These are phyloP conservation scores for Clavispora phyllophila DNA, from an alignment of 805 yeast species.

Conservation along the genomic window DNA sequence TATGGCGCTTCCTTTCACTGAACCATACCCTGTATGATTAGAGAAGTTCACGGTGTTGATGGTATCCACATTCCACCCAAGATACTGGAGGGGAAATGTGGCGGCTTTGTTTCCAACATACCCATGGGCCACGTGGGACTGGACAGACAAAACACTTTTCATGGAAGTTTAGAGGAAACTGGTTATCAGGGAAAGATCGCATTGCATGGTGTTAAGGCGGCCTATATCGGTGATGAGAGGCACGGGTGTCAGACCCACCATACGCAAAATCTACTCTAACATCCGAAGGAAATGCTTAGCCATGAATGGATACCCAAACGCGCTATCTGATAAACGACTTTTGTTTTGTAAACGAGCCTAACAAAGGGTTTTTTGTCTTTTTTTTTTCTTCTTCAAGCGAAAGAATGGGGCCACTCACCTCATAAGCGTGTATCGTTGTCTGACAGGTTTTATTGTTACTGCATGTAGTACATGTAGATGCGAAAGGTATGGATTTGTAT, in stretches of 20 bases:
- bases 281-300: too few species aligned
- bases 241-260: background rate
- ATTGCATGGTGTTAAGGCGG: too few species aligned
- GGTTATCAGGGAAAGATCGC: background rate
- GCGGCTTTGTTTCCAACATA: slow-evolving; percentile 92
- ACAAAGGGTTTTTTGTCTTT: too few species aligned
- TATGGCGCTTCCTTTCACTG: slow-evolving; percentile 15
- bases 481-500: too few species aligned
- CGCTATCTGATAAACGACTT: too few species aligned
- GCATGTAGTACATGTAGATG: background rate
- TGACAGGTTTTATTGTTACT: background rate
- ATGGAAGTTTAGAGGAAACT: slow-evolving; percentile 1
- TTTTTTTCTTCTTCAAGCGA: too few species aligned
- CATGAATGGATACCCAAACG: too few species aligned
- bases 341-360: too few species aligned
- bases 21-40: slow-evolving; percentile 87
- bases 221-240: too few species aligned
- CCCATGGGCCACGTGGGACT: slow-evolving; percentile 93
- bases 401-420: too few species aligned
- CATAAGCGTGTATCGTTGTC: background rate
- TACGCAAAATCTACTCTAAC: too few species aligned
- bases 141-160: slow-evolving; percentile 45
- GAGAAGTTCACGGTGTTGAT: slow-evolving; percentile 85
- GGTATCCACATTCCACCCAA: slow-evolving; percentile 91
- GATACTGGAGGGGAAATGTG: slow-evolving; percentile 78